Percentiles rank a stretch among this genome's conserved stretches.
These are phyloP conservation scores for Canavalia ensiformis DNA, from an alignment of 306 rosid genomes.

Conservation along the genomic window DNA sequence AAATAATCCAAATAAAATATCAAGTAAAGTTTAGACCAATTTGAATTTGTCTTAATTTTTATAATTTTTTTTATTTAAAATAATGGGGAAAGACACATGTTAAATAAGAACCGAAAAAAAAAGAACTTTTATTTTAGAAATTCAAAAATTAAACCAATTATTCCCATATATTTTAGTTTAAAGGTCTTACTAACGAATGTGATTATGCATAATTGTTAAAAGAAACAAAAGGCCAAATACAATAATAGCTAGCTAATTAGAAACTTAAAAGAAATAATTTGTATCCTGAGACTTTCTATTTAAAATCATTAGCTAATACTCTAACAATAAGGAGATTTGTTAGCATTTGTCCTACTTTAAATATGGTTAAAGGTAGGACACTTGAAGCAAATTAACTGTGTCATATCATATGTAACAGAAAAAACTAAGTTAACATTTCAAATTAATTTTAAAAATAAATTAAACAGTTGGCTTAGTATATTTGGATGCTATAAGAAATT, in stretches of 20 bases:
- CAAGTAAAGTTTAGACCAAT: neutral
- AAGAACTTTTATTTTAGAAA: neutral
- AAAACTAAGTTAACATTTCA: neutral
- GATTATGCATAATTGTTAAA: neutral
- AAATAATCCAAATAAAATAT: neutral
- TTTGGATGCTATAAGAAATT: conserved; percentile 8
- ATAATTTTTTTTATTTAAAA: neutral
- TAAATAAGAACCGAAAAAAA: neutral
- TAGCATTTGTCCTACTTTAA: neutral
- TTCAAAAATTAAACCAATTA: neutral
- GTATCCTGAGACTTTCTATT: neutral
- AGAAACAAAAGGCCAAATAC: neutral
- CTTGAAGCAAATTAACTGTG: no score
- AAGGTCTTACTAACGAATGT: neutral
- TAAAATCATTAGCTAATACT: neutral
- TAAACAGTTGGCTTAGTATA: conserved; percentile 19
- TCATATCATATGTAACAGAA: neutral
- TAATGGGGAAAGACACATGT: neutral
- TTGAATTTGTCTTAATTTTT: neutral
- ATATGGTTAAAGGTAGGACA: no score
- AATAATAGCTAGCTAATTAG: neutral
- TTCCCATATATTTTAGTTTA: neutral
- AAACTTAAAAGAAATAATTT: neutral
- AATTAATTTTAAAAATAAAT: neutral
- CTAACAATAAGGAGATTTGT: neutral